Base-by-base conservation (phyloP, 2,329 filamentous ascomycete genomes). In the Lachnellula willkommii region DNA sequence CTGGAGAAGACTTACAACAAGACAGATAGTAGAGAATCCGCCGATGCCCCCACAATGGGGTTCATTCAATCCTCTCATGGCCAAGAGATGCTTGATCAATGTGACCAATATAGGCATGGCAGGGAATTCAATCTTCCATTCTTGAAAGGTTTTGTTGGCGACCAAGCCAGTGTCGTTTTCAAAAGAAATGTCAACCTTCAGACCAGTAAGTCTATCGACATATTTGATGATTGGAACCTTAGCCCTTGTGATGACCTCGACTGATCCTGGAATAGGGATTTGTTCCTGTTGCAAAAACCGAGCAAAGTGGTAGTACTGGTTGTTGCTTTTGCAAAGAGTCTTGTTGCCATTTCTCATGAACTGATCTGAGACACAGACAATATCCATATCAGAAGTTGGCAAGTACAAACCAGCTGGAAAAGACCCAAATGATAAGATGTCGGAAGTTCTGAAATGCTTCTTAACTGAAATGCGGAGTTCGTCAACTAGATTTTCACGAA, bases 171-270 rank as follows among this genome's bases (percentile, higher is more conserved):
- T 89, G 37, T 86, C 73, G 68, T 96, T 97, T 73, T 99, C 93
- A 68, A 99, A 96, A 0, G 92, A 97, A 12, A 99, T 81, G 69
- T 99, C 94, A 12, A 97, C 88, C 63, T 88, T 89, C 52, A 99
- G 76, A 12, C 85, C 85, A 1, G 92, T 96, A 52, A 80, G 66
- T 53, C 75, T 78, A 68, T 99, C 94, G 46, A 90, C 80, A 67
- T 89, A 97, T 71, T 99, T 99, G 72, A 97, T 83, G 53, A 99
- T 83, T 0, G 94, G 94, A 2, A 99, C 92, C 65, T 88, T 90
- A 22, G 94, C 92, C 61, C 79, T 77, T 1, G 79, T 67, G 62
- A 99, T 90, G 36, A 87, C 78, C 63, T 88, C 81, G 35, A 91
- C 77, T 2, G 82, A 78, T 6, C 78, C 74, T 1, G 75, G 68